A percentile compares a stretch with the other conserved stretches of the same genome.
phyloP scores from a whole-genome alignment of 1,284 basidiomycete genomes.

The Rhodotorula sp. region DNA sequence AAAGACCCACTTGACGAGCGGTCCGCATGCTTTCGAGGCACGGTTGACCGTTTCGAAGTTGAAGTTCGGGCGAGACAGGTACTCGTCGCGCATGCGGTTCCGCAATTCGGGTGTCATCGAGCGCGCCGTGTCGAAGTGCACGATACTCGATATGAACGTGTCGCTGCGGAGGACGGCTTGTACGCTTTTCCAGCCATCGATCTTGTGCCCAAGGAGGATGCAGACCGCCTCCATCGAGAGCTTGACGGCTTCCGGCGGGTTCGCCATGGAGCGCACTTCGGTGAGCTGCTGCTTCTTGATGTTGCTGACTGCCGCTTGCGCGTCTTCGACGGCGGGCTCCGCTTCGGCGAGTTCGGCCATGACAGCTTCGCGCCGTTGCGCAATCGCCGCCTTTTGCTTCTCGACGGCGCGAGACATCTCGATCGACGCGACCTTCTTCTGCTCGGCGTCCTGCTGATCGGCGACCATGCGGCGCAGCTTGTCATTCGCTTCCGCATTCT shows the following conservation, averaged over 20 bases:
- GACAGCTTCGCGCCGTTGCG: slow-evolving; percentile 81
- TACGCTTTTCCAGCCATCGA: slow-evolving; percentile 94
- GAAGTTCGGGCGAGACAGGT: slow-evolving; percentile 83
- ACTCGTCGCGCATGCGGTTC: slow-evolving; percentile 90
- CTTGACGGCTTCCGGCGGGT: slow-evolving; percentile 97
- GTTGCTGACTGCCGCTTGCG: slow-evolving; percentile 90
- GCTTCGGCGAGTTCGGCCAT: slow-evolving; percentile 96
- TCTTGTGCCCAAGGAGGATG: slow-evolving; percentile 93
- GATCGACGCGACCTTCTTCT: slow-evolving; percentile 94
- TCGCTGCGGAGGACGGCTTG: slow-evolving; percentile 95
- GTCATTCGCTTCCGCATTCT: slow-evolving; percentile 91
- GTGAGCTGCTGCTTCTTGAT: slow-evolving; percentile 97
- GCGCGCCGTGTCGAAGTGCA: slow-evolving; percentile 90
- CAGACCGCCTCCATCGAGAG: slow-evolving; percentile 99
- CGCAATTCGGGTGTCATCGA: slow-evolving; percentile 88
- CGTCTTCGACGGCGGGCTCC: slow-evolving; percentile 93
- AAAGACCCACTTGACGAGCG: slow-evolving; percentile 96
- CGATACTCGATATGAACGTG: slow-evolving; percentile 94
- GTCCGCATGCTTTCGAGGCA: slow-evolving; percentile 95
- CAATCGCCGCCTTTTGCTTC: slow-evolving; percentile 85
- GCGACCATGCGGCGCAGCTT: slow-evolving; percentile 97
- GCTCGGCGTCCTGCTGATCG: slow-evolving; percentile 97
- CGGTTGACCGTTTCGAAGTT: slow-evolving; percentile 95
- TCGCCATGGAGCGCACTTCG: slow-evolving; percentile 97
- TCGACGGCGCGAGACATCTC: slow-evolving; percentile 91